Evolutionary conservation across 768 basidiomycete genomes (phyloP).

Genomic region (Ramaria rubella): DNA sequence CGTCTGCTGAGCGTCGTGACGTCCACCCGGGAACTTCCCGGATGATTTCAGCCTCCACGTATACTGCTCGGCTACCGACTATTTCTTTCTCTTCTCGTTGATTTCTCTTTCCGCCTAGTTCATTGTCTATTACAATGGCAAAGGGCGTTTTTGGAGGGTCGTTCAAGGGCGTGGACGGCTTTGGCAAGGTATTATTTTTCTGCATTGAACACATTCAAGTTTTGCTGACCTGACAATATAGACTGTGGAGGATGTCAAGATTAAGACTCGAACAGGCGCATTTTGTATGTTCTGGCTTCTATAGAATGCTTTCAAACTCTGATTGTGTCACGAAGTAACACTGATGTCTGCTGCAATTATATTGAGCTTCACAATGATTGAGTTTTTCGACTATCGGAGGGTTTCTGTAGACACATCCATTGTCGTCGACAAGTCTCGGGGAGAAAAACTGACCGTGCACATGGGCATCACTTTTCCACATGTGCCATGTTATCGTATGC

Average conservation of each 20-base stretch:
- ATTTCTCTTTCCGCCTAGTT: neutral
- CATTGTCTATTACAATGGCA: conserved; percentile 43
- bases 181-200: conserved; percentile 74
- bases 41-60: conserved; percentile 8
- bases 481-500: conserved; percentile 93
- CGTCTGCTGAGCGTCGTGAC: neutral
- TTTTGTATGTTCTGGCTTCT: conserved; percentile 49
- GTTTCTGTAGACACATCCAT: conserved; percentile 86
- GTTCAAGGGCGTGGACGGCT: conserved; percentile 93
- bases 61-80: neutral
- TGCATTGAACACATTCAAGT: neutral
- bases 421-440: conserved; percentile 89
- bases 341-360: conserved; percentile 89
- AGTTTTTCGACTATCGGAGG: conserved; percentile 91
- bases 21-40: conserved; percentile 8
- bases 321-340: conserved; percentile 57
- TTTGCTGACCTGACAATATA: conserved; percentile 25
- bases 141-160: conserved; percentile 62
- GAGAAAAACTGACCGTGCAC: conserved; percentile 87
- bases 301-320: neutral
- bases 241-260: conserved; percentile 99
- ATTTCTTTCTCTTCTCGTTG: neutral
- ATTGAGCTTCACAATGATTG: conserved; percentile 82
- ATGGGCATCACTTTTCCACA: conserved; percentile 93
- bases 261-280: conserved; percentile 93